Evolutionary conservation across 2,329 filamentous ascomycete species (phyloP), one percentile per base, ranked within the genome.

Genomic region (Arthrocladium fulminans): DNA sequence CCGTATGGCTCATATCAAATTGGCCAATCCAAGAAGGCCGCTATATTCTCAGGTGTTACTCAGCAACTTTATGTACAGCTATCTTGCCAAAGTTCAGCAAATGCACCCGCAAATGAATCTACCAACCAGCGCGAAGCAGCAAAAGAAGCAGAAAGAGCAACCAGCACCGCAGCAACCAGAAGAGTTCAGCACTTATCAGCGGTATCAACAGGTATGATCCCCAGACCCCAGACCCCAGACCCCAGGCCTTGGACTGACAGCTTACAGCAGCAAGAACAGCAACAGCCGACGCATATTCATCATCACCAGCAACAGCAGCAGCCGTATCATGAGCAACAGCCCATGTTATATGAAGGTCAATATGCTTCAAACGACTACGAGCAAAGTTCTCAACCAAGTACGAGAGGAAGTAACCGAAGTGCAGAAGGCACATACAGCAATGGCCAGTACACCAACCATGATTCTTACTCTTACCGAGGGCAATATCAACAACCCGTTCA

Each of bases 21-120:
- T 98, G 52, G 92, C 92, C n/a, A 97, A 98, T 63, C 92, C 92
- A 30, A 83, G 90, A 38, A 83, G 92, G 48, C 86, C 90, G 34
- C 71, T 98, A 45, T 84, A 94, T 62, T 96, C 90, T 51, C 92
- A 98, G 66, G 92, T 98, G 19, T 74, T 98, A 51, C 77, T 98
- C 57, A 96, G 89, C 68, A 98, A 98, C 66, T 98, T 98, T 68
- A 98, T 98, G 92, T 98, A 98, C 70, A 92, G 88, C 49, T 98
- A 98, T 65, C 77, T 98, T 55, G 92, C 92, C 53, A 98, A 97
- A 66, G 92, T 98, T 39, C 92, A 98, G 68, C 88, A 94, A 61
- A 96, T 96, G 87, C 92, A 98, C 65, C 92, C 92, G 37, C 87
- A 94, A 62, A 86, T 96, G 69, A 86, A 94, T 60, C 83, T 94